A percentile compares a stretch with the other conserved stretches of the same genome.
Evolutionary conservation across 1,139 yeast species (phyloP).

Genomic region (Candida sp.): DNA sequence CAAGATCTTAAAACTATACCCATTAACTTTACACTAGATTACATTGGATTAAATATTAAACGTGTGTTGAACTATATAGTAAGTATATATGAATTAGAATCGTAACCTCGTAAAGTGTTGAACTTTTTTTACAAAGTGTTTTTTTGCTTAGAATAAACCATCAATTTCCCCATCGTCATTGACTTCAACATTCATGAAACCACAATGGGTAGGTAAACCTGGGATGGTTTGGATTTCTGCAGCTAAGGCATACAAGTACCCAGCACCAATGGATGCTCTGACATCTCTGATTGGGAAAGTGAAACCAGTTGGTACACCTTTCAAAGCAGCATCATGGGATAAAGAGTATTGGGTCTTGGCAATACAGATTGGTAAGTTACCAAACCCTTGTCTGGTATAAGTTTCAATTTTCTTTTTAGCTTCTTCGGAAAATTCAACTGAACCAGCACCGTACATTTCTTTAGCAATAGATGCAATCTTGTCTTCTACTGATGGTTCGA

Average conservation of each 20-base stretch:
- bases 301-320: constrained; percentile 95
- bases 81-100: constrained; percentile 1
- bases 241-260: constrained; percentile 93
- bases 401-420: constrained; percentile 83
- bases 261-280: constrained; percentile 95
- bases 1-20: too few relatives aligned
- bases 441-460: constrained; percentile 93
- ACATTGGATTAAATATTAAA: not conserved
- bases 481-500: constrained; percentile 71
- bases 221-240: constrained; percentile 98
- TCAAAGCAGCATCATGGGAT: constrained; percentile 89
- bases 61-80: constrained; percentile 3
- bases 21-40: too few relatives aligned
- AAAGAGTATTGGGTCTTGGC: constrained; percentile 98
- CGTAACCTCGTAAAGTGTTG: constrained; percentile 5
- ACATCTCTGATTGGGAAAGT: constrained; percentile 93
- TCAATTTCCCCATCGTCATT: constrained; percentile 92
- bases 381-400: constrained; percentile 89
- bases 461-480: constrained; percentile 82
- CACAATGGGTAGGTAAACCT: constrained; percentile 95
- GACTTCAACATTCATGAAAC: constrained; percentile 96
- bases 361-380: constrained; percentile 89
- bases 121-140: constrained; percentile 3
- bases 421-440: constrained; percentile 80
- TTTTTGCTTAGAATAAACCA: constrained; percentile 67